Conservation (phyloP, 306 rosid genomes). For the Notholithocarpus densiflorus region DNA sequence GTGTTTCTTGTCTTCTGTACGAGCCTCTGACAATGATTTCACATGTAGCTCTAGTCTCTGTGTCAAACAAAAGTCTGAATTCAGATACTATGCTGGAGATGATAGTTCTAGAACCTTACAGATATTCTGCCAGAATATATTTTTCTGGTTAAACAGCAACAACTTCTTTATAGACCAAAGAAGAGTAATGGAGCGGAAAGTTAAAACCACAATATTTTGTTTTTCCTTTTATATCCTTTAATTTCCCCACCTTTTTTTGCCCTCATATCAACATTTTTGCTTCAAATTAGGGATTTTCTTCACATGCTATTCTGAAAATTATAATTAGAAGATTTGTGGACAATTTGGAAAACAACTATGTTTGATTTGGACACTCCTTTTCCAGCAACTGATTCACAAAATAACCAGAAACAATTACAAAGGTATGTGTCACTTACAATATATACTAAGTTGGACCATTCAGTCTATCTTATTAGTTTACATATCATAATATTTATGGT, state of each 20-base stretch:
- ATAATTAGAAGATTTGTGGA: not conserved
- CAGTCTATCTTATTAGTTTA: not conserved
- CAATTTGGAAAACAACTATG: not conserved
- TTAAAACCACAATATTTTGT: not conserved
- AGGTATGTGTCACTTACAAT: not conserved
- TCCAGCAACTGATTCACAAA: not conserved
- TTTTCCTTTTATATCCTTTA: not conserved
- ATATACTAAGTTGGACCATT: not conserved
- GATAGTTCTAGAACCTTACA: not conserved
- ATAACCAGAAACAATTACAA: not conserved
- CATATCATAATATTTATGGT: not conserved
- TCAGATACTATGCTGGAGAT: constrained; percentile 12
- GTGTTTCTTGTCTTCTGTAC: constrained; percentile 54
- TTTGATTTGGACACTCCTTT: not conserved
- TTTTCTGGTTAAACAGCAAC: not conserved
- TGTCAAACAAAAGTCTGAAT: constrained; percentile 29
- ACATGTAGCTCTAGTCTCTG: constrained; percentile 61
- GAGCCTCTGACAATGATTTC: constrained; percentile 47
- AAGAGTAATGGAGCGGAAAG: constrained; percentile 4
- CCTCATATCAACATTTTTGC: not conserved
- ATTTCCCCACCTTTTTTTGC: not conserved
- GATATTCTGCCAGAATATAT: constrained; percentile 1
- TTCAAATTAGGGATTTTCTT: not conserved
- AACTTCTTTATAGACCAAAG: not conserved
- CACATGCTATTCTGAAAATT: not conserved